phyloP scores from a whole-genome alignment of 768 basidiomycete genomes.

The Lentinula sp. region DNA sequence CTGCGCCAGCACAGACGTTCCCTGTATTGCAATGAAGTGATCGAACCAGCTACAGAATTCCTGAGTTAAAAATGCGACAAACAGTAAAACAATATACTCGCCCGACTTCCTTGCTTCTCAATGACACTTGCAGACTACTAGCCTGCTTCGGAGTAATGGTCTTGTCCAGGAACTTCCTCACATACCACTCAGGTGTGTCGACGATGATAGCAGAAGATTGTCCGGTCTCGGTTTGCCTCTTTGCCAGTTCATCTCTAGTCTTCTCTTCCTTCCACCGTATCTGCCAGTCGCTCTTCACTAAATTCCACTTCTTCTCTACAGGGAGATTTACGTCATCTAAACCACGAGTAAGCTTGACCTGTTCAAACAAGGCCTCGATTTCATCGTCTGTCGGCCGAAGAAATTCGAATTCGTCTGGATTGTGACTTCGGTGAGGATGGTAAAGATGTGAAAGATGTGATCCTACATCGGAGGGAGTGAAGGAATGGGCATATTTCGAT shows the following conservation, averaged over 20 bases:
- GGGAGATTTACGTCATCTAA: constrained; percentile 52
- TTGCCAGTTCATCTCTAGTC: constrained; percentile 54
- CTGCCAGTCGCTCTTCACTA: constrained; percentile 81
- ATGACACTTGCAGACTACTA: constrained; percentile 63
- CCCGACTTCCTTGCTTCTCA: constrained; percentile 79
- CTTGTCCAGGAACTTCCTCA: constrained; percentile 84
- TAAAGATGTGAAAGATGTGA: constrained; percentile 49
- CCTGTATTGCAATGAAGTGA: constrained; percentile 67
- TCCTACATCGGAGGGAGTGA: constrained; percentile 39
- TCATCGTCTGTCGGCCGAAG: constrained; percentile 75
- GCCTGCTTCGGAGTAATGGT: constrained; percentile 82
- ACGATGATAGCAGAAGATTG: constrained; percentile 47
- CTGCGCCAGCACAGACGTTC: constrained; percentile 82
- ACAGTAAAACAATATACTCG: constrained; percentile 26
- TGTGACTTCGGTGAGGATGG: constrained; percentile 40
- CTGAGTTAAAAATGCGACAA: background rate
- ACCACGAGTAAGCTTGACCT: constrained; percentile 66
- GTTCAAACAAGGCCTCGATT: constrained; percentile 76
- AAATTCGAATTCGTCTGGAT: constrained; percentile 51
- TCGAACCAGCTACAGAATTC: constrained; percentile 65
- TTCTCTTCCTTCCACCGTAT: constrained; percentile 73
- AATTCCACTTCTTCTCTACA: constrained; percentile 87
- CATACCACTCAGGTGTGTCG: constrained; percentile 88
- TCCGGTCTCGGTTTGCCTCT: constrained; percentile 54
- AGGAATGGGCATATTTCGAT: constrained; percentile 60